Evolutionary conservation across 495 filamentous ascomycete genomes (phyloP).

Genomic region (Cercophora sp.): DNA sequence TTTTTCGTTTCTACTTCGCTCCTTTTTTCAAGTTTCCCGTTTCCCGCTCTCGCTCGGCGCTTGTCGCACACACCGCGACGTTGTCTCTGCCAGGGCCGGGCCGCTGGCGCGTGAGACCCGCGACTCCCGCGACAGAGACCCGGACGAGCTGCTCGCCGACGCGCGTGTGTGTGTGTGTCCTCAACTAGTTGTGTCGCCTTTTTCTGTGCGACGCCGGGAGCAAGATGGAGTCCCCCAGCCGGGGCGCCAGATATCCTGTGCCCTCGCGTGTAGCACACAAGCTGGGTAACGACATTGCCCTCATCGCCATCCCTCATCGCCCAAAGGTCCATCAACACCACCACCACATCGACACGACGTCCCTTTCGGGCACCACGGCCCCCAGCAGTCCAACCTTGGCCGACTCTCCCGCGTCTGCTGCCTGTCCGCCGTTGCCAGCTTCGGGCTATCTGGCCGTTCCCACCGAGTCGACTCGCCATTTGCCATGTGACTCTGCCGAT

Average conservation of each 20-base stretch:
- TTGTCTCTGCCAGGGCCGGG: slow-evolving; percentile 6
- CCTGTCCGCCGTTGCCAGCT: neutral
- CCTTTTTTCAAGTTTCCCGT: neutral
- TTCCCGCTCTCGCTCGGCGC: neutral
- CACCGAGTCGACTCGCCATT: neutral
- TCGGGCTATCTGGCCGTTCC: neutral
- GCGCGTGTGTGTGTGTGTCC: neutral
- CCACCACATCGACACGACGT: slow-evolving; percentile 20
- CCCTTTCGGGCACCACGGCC: slow-evolving; percentile 26
- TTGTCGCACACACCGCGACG: neutral
- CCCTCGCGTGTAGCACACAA: slow-evolving; percentile 30
- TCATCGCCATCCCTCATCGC: no score
- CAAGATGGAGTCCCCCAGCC: slow-evolving; percentile 27
- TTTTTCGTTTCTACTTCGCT: slow-evolving; percentile 1
- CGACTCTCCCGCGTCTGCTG: slow-evolving; percentile 8
- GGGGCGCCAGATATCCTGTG: slow-evolving; percentile 23
- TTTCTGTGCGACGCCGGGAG: slow-evolving; percentile 12
- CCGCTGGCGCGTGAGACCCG: slow-evolving; percentile 6
- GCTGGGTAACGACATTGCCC: slow-evolving; percentile 19
- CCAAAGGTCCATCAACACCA: no score
- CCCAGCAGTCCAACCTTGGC: slow-evolving; percentile 25
- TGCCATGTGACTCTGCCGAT: neutral
- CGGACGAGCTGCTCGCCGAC: neutral
- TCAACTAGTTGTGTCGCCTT: neutral
- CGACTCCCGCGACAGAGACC: neutral